These are phyloP conservation scores for Tylopilus vinaceipallidus DNA, from an alignment of 768 basidiomycete species.

Conservation along the genomic window DNA sequence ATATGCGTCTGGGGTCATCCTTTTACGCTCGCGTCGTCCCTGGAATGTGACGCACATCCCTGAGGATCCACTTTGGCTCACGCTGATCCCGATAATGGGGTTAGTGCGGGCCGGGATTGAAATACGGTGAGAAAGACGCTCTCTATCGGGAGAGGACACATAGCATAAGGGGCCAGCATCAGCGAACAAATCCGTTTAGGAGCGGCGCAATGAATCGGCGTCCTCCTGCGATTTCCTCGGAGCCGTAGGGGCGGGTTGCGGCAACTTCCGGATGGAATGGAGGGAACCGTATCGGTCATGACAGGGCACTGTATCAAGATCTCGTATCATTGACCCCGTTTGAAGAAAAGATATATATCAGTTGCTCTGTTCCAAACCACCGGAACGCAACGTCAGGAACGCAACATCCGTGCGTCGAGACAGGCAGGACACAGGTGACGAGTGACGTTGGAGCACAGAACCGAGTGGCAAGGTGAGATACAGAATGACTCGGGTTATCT, in stretches of 20 bases:
- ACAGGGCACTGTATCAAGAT: too few relatives aligned
- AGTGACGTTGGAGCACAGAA: neutral
- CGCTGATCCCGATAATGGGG: slow-evolving; percentile 2
- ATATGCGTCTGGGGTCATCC: neutral
- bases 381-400: neutral
- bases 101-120: neutral
- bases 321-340: neutral
- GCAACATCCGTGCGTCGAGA: neutral
- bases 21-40: neutral
- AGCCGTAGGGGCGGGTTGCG: neutral
- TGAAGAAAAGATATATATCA: neutral
- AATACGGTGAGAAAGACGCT: neutral
- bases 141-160: neutral
- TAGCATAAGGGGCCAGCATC: neutral
- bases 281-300: too few relatives aligned
- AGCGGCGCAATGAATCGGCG: neutral
- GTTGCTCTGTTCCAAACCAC: slow-evolving; percentile 4
- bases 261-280: too few relatives aligned
- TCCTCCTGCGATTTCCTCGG: neutral
- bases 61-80: neutral
- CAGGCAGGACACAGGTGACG: neutral
- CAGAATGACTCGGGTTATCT: slow-evolving; percentile 9
- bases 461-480: neutral
- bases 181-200: neutral
- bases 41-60: slow-evolving; percentile 2